phyloP scores from a whole-genome alignment of 78 protist species.

The Planoprotostelium fungivorum region DNA sequence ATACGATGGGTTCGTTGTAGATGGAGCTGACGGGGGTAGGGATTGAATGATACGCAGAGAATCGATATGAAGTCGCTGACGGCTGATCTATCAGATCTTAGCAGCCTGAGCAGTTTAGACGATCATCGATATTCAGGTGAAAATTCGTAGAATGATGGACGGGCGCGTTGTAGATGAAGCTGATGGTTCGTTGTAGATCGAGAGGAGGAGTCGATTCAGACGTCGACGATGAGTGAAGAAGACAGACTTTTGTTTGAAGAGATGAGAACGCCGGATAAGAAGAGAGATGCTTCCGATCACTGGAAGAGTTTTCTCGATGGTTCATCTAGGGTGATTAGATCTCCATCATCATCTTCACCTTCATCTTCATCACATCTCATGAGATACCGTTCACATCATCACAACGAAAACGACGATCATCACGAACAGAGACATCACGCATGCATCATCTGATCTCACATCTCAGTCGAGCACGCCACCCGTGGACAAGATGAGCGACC shows the following conservation, averaged over 20 bases:
- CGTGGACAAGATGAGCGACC: not conserved
- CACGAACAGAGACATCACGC: not conserved
- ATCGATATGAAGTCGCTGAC: no score
- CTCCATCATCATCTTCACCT: no score
- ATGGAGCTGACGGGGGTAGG: no score
- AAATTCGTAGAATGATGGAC: not conserved
- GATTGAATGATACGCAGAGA: no score
- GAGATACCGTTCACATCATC: not conserved
- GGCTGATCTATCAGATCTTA: not conserved
- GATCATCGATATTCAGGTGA: not conserved
- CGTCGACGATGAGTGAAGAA: not conserved
- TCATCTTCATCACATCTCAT: no score
- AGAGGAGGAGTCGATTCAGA: not conserved
- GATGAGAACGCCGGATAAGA: not conserved
- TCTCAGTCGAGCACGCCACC: not conserved
- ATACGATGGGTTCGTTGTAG: no score
- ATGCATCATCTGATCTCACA: not conserved
- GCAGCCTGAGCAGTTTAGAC: not conserved
- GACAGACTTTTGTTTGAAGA: not conserved
- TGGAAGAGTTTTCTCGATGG: not conserved
- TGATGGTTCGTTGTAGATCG: not conserved
- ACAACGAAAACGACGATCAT: not conserved
- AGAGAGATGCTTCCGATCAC: not conserved
- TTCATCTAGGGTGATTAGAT: no score
- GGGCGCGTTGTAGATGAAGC: not conserved